Evolutionary conservation across 768 basidiomycete genomes (phyloP).

Genomic region (Mycena crocata): DNA sequence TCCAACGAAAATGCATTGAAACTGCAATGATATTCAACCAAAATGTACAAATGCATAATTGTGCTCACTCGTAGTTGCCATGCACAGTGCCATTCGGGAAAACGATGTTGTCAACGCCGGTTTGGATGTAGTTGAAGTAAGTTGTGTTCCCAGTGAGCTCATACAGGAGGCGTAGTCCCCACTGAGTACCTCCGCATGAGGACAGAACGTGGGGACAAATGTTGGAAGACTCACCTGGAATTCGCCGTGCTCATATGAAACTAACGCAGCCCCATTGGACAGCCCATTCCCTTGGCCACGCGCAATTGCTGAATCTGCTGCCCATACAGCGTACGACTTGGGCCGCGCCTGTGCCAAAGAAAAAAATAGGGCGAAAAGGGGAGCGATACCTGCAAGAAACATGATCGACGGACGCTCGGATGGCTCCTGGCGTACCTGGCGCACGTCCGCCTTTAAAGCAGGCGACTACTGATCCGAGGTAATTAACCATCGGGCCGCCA

Average conservation of each 20-base stretch:
- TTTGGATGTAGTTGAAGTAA: slow-evolving; percentile 55
- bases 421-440: neutral
- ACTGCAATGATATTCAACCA: slow-evolving; percentile 28
- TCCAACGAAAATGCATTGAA: slow-evolving; percentile 49
- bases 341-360: slow-evolving; percentile 39
- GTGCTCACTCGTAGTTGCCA: slow-evolving; percentile 51
- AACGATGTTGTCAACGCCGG: slow-evolving; percentile 53
- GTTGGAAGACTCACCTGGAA: slow-evolving; percentile 20
- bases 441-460: neutral
- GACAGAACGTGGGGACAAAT: neutral
- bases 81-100: slow-evolving; percentile 51
- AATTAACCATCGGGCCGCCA: slow-evolving; percentile 2
- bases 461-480: neutral
- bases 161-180: slow-evolving; percentile 54
- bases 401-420: neutral
- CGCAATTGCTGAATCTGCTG: slow-evolving; percentile 57
- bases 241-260: slow-evolving; percentile 51
- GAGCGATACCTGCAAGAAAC: neutral
- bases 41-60: neutral
- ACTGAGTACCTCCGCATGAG: slow-evolving; percentile 47
- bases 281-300: slow-evolving; percentile 58
- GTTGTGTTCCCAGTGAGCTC: slow-evolving; percentile 53
- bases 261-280: slow-evolving; percentile 44
- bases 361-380: neutral
- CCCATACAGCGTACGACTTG: slow-evolving; percentile 56